A percentile compares a stretch with the other conserved stretches of the same genome.
Evolutionary conservation across 306 rosid species (phyloP).

Genomic region (Datisca glomerata): DNA sequence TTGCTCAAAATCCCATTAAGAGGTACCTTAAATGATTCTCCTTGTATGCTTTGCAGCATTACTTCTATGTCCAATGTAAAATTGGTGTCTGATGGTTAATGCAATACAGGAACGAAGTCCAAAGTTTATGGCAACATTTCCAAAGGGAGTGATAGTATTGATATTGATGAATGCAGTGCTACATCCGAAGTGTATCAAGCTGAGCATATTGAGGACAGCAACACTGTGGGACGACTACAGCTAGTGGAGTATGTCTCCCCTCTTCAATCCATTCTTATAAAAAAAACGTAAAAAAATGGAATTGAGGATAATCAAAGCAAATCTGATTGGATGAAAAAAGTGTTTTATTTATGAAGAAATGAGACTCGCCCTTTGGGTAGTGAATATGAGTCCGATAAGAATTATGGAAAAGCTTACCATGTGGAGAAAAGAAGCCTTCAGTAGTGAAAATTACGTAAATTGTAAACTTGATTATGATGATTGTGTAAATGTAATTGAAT

Average conservation of each 20-base stretch:
- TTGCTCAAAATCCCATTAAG: constrained; percentile 22
- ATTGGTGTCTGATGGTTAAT: constrained; percentile 1
- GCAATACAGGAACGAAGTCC: constrained; percentile 14
- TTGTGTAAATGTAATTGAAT: no score
- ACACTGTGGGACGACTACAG: constrained; percentile 16
- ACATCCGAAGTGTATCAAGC: constrained; percentile 40
- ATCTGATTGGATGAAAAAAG: no score
- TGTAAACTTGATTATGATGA: no score
- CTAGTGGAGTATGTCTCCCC: constrained; percentile 39
- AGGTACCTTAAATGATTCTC: constrained; percentile 33
- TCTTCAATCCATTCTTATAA: constrained; percentile 4
- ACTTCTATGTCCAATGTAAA: not conserved
- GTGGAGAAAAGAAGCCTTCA: no score
- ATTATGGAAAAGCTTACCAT: no score
- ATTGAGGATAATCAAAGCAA: no score
- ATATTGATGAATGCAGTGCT: constrained; percentile 18
- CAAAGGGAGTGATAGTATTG: constrained; percentile 6
- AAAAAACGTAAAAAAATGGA: no score
- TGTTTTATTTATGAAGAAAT: not conserved
- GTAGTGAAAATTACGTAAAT: no score
- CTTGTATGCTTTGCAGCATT: not conserved
- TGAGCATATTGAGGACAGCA: constrained; percentile 21
- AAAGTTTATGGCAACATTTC: constrained; percentile 12
- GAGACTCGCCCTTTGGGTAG: no score
- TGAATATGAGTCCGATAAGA: no score